Conservation (phyloP, 164 flowering plant genomes). For the Tinospora cordifolia region DNA sequence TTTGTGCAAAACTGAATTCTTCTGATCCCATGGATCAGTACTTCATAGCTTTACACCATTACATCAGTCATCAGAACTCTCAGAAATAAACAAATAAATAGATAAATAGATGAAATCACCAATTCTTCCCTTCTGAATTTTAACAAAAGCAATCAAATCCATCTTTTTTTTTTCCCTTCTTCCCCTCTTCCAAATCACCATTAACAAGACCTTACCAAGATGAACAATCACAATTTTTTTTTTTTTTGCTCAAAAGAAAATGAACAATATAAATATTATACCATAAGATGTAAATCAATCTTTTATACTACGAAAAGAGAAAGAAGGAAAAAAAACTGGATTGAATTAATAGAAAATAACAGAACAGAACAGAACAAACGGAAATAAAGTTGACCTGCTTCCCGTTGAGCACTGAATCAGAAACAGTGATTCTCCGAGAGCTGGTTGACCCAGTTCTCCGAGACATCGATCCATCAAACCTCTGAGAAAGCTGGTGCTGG, state of each 20-base stretch:
- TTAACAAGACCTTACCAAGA: too few species aligned
- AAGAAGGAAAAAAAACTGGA: background rate
- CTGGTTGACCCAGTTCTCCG: constrained; percentile 57
- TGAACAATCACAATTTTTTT: too few species aligned
- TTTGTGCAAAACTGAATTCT: too few species aligned
- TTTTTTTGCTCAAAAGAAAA: too few species aligned
- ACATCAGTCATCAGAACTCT: background rate
- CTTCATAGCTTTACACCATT: too few species aligned
- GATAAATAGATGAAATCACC: background rate
- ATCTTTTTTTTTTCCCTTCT: background rate
- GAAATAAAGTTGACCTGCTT: constrained; percentile 31
- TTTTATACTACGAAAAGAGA: background rate
- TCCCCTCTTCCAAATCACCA: background rate
- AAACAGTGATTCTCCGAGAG: constrained; percentile 36
- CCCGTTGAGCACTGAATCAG: constrained; percentile 43
- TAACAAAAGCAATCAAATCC: background rate
- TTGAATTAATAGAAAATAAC: background rate
- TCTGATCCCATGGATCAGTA: too few species aligned
- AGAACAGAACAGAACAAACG: background rate
- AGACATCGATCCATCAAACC: constrained; percentile 75
- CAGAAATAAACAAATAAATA: background rate
- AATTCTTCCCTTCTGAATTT: background rate
- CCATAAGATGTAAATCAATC: background rate
- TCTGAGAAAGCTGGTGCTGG: constrained; percentile 58
- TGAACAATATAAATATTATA: background rate